Evolutionary conservation across 2,329 filamentous ascomycete genomes (phyloP).

Genomic region (Mycocentrospora acerina): DNA sequence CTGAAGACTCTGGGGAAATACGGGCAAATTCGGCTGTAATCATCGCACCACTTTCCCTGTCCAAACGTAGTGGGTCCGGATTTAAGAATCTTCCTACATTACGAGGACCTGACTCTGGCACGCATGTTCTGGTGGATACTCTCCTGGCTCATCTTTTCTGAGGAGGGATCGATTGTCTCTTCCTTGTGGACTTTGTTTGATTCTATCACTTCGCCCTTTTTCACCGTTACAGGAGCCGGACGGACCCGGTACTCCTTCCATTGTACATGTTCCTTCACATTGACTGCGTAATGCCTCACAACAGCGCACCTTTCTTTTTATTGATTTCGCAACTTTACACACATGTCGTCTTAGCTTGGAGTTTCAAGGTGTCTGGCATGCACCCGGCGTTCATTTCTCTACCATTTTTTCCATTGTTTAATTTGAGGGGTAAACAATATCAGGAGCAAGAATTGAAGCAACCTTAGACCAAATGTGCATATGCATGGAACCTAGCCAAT

Average conservation of each 20-base stretch:
- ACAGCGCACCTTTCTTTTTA: no score
- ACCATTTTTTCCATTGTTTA: not conserved
- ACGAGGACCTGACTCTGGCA: conserved; percentile 9
- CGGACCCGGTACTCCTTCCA: no score
- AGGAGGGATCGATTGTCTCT: no score
- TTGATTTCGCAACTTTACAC: conserved; percentile 6
- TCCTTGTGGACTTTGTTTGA: no score
- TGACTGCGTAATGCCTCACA: no score
- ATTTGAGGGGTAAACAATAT: no score
- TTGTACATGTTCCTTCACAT: no score
- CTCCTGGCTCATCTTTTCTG: not conserved
- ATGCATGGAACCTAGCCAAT: no score
- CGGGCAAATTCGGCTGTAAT: conserved; percentile 21
- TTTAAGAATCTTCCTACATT: conserved; percentile 9
- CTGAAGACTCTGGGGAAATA: conserved; percentile 1
- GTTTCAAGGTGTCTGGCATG: conserved; percentile 8
- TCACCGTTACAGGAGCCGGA: conserved; percentile 1
- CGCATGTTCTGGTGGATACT: not conserved
- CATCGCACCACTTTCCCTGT: conserved; percentile 12
- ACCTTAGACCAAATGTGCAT: no score
- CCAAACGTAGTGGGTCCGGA: conserved; percentile 18
- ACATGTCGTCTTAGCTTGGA: conserved; percentile 16
- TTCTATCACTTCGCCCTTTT: not conserved
- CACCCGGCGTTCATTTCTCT: conserved; percentile 1
- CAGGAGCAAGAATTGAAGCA: no score